These are phyloP conservation scores for Gossypium arboreum DNA, from an alignment of 345 rosid species.

Conservation along the genomic window DNA sequence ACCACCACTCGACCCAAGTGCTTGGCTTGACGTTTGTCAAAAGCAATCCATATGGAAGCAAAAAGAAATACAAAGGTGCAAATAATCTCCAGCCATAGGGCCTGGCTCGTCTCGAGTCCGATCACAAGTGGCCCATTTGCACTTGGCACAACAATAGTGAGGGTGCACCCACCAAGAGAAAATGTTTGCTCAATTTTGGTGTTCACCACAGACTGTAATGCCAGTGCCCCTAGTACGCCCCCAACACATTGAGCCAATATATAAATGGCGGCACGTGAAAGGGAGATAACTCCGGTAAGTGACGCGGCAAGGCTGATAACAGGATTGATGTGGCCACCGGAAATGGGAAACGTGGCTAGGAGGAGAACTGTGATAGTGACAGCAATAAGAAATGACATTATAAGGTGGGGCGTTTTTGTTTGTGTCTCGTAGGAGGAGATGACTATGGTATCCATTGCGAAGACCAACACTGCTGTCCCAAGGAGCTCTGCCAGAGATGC, in stretches of 20 bases:
- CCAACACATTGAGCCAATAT: conserved; percentile 49
- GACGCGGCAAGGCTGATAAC: conserved; percentile 38
- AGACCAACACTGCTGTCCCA: conserved; percentile 42
- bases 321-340: conserved; percentile 51
- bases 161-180: conserved; percentile 43
- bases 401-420: conserved; percentile 28
- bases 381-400: conserved; percentile 34
- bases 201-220: conserved; percentile 31
- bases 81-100: conserved; percentile 31
- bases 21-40: conserved; percentile 34
- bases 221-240: conserved; percentile 28
- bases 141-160: conserved; percentile 22
- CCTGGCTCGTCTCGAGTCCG: conserved; percentile 14
- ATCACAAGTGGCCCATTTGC: conserved; percentile 17
- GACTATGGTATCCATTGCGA: conserved; percentile 36
- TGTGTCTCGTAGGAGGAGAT: conserved; percentile 31
- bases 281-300: conserved; percentile 34
- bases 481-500: conserved; percentile 46
- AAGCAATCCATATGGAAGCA: conserved; percentile 41
- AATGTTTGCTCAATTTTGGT: conserved; percentile 25
- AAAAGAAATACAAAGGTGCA: conserved; percentile 38
- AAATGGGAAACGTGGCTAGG: conserved; percentile 39
- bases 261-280: conserved; percentile 33
- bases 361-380: conserved; percentile 32
- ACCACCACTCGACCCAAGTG: conserved; percentile 33